Base-by-base conservation (phyloP, 805 yeast genomes). In the Ogataea saltuana region DNA sequence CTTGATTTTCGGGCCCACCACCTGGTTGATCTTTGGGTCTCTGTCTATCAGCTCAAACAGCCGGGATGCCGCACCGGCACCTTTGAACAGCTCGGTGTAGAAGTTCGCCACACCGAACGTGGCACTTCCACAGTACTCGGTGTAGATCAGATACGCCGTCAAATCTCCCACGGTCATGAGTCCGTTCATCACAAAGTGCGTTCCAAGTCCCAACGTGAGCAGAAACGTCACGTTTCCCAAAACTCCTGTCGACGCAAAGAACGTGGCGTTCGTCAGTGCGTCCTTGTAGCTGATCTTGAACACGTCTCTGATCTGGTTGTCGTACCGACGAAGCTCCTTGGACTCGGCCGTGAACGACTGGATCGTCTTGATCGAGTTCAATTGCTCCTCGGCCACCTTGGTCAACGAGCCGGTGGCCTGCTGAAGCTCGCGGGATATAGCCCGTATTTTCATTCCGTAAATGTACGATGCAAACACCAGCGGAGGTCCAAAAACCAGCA, bases 1-100 rank as follows among this genome's bases (percentile, higher is more conserved):
- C 16, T 56, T 54, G 31, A 79, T 64, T 41, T 69, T 71, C 16
- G 58, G 55, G 28, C 98, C 98, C 19, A 69, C 54, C 2, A 85
- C 77, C 10, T 88, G 78, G 22, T 79, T 72, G 36, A 90, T 88
- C n/a, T 65, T 54, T 1, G 97, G 95, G 49, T 80, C 72, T 62
- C 87, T 76, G 50, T 89, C 97, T 48, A 84, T 78, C 35, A 91
- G 70, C 64, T 90, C 98, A 68, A 90, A 90, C 37, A 90, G 76
- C 48, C 98, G 73, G 37, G 91, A 85, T 0, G 97, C 95, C 0
- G 98, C 97, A 44, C 98, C 98, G 3, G 93, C 86, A 42, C 97
- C 98, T 68, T 91, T 91, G 95, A 91, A 91, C 45, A 91, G 69
- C 62, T 91, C 98, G 2, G 95, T 83, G 60, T 90, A 91, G 63